These are phyloP conservation scores for Tylopilus rubrobrunneus DNA, from an alignment of 768 basidiomycete species.

Conservation along the genomic window DNA sequence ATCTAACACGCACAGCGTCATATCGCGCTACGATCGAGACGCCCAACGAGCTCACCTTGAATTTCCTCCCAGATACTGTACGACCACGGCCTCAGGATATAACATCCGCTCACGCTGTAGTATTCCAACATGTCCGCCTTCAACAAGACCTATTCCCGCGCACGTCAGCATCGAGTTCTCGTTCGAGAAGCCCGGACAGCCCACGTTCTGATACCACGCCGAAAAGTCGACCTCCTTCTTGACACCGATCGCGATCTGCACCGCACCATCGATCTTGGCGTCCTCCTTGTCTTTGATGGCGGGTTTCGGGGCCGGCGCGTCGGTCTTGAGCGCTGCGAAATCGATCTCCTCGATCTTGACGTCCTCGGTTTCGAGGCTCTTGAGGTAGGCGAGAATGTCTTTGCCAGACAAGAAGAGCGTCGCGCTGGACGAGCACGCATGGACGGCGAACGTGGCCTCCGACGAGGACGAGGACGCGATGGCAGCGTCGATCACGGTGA, in stretches of 20 bases:
- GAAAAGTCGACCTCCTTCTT: constrained; percentile 96
- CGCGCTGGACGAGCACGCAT: constrained; percentile 61
- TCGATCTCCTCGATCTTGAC: constrained; percentile 71
- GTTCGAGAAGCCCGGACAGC: constrained; percentile 16
- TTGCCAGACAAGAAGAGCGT: constrained; percentile 79
- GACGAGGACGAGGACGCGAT: constrained; percentile 77
- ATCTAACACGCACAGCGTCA: constrained; percentile 38
- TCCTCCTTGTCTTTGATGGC: constrained; percentile 62
- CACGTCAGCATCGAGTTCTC: no score
- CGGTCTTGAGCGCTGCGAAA: constrained; percentile 52
- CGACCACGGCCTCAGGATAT: constrained; percentile 97
- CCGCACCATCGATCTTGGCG: constrained; percentile 80
- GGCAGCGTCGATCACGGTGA: constrained; percentile 74
- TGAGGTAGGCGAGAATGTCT: constrained; percentile 71
- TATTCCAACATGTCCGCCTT: constrained; percentile 99
- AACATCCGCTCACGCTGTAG: constrained; percentile 97
- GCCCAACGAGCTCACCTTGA: constrained; percentile 52
- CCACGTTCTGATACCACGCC: constrained; percentile 88
- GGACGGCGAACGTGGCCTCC: constrained; percentile 63
- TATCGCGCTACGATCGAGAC: no score
- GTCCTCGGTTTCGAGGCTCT: constrained; percentile 62
- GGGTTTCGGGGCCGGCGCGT: constrained; percentile 35
- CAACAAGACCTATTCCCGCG: constrained; percentile 68
- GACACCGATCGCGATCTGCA: constrained; percentile 90
- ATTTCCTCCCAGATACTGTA: constrained; percentile 97